Evolutionary conservation across 139 green algal genomes (phyloP).

Genomic region (Trebouxia sp.): DNA sequence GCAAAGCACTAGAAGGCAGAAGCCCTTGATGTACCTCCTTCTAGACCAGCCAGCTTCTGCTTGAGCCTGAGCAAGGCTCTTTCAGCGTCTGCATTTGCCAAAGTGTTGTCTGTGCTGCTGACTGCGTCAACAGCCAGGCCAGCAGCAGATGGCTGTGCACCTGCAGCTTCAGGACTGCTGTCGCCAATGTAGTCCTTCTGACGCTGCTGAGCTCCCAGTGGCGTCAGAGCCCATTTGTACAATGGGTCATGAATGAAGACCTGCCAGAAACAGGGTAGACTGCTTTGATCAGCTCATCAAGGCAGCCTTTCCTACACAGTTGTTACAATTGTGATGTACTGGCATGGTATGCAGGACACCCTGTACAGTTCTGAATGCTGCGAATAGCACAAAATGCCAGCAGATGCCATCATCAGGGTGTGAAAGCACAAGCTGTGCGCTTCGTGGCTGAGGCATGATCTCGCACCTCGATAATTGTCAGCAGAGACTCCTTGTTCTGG

Average conservation of each 20-base stretch:
- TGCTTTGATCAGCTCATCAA: background rate
- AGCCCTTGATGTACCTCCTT: slow-evolving; percentile 45
- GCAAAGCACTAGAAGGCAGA: background rate
- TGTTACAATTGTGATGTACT: too few relatives aligned
- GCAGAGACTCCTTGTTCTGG: slow-evolving; percentile 59
- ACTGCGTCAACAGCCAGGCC: background rate
- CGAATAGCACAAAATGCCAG: too few relatives aligned
- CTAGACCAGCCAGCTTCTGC: slow-evolving; percentile 90
- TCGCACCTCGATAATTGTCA: slow-evolving; percentile 63
- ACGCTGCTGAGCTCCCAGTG: slow-evolving; percentile 53
- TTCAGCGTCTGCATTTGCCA: slow-evolving; percentile 85
- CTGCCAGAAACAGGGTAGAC: slow-evolving; percentile 31
- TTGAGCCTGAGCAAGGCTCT: slow-evolving; percentile 87
- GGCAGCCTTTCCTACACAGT: too few relatives aligned
- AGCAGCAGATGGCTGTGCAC: background rate
- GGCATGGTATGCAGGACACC: too few relatives aligned
- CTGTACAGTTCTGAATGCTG: too few relatives aligned
- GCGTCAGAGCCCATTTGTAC: slow-evolving; percentile 79
- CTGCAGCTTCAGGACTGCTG: background rate
- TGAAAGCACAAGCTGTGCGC: too few relatives aligned
- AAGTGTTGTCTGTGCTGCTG: background rate
- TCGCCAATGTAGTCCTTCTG: slow-evolving; percentile 44
- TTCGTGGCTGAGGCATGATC: too few relatives aligned
- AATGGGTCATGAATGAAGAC: slow-evolving; percentile 96
- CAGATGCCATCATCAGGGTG: too few relatives aligned